Conservation (phyloP, 78 protist genomes). For the Dictyostelium intermedium region DNA sequence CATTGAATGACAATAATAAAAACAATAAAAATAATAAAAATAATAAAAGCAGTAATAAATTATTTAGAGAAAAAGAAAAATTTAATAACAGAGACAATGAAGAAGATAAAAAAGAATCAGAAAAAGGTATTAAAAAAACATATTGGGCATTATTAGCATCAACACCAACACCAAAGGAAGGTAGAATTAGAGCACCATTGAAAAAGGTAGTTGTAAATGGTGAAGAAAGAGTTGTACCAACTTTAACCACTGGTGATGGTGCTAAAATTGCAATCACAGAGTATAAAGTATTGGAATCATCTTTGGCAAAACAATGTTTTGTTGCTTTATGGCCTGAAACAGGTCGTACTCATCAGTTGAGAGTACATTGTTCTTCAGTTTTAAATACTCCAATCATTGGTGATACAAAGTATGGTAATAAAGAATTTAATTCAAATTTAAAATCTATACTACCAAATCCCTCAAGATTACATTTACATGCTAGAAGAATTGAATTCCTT, state of each 20-base stretch:
- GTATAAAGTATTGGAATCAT: conserved; percentile 32
- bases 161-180: conserved; percentile 68
- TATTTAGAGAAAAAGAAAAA: background rate
- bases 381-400: conserved; percentile 66
- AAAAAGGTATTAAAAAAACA: conserved; percentile 48
- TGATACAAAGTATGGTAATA: conserved; percentile 52
- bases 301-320: conserved; percentile 24
- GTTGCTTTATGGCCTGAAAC: conserved; percentile 79
- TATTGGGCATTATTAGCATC: conserved; percentile 77
- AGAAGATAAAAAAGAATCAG: background rate
- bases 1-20: background rate
- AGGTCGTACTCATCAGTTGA: conserved; percentile 75
- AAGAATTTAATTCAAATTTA: background rate
- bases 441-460: background rate
- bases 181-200: conserved; percentile 64
- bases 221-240: conserved; percentile 35
- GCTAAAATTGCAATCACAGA: conserved; percentile 60
- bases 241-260: conserved; percentile 46
- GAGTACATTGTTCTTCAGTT: conserved; percentile 75
- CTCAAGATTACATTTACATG: conserved; percentile 45
- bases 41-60: background rate
- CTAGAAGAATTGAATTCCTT: conserved; percentile 60
- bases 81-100: background rate
- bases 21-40: background rate
- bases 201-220: conserved; percentile 48